phyloP scores from a whole-genome alignment of 768 basidiomycete genomes.

The Leccinum longicurvipes region DNA sequence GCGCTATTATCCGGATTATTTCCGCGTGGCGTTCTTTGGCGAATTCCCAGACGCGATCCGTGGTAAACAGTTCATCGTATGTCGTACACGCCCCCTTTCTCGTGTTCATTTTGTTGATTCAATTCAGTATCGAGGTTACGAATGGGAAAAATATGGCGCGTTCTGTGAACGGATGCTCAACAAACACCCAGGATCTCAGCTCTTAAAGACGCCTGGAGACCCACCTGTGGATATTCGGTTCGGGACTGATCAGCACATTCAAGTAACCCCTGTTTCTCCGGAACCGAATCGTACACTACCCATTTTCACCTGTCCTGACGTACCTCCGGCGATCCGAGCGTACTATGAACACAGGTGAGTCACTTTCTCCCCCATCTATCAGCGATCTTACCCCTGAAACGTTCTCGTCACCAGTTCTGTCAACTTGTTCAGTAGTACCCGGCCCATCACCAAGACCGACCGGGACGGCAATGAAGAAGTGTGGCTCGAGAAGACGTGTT shows the following conservation, averaged over 20 bases:
- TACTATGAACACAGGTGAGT: slow-evolving; percentile 85
- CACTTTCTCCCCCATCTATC: slow-evolving; percentile 2
- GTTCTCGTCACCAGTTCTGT: slow-evolving; percentile 56
- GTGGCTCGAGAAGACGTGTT: slow-evolving; percentile 89
- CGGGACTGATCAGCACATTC: slow-evolving; percentile 80
- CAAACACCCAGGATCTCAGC: slow-evolving; percentile 82
- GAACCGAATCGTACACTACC: slow-evolving; percentile 76
- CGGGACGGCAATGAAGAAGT: slow-evolving; percentile 67
- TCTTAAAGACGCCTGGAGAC: slow-evolving; percentile 70
- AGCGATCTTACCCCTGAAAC: not conserved
- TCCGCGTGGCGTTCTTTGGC: slow-evolving; percentile 90
- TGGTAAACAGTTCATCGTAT: slow-evolving; percentile 87
- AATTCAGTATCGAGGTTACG: slow-evolving; percentile 82
- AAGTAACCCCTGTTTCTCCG: slow-evolving; percentile 80
- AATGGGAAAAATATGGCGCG: slow-evolving; percentile 89
- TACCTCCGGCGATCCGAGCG: slow-evolving; percentile 70
- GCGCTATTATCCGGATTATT: slow-evolving; percentile 89
- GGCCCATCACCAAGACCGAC: slow-evolving; percentile 61
- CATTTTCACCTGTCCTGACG: slow-evolving; percentile 84
- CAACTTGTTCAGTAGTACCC: slow-evolving; percentile 74
- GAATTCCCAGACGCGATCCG: slow-evolving; percentile 83
- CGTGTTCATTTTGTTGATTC: not conserved
- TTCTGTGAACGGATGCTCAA: slow-evolving; percentile 90
- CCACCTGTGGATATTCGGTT: slow-evolving; percentile 79
- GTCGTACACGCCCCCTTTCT: slow-evolving; percentile 15